Base-by-base conservation (phyloP, 2,329 filamentous ascomycete genomes). In the Tympanopsis confertula region DNA sequence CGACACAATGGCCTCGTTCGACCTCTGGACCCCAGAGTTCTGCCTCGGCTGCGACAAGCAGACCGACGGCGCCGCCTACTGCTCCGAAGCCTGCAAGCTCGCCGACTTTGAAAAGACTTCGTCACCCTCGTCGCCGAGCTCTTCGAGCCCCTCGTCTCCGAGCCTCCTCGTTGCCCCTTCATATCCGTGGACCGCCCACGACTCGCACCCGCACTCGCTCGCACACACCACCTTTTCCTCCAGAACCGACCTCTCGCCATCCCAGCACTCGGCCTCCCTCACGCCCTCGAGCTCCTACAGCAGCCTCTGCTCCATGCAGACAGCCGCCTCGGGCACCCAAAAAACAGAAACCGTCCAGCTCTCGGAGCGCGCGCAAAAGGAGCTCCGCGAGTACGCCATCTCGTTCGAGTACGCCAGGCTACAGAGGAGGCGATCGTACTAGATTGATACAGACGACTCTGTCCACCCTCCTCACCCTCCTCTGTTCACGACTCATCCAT, bases 21-120 rank as follows among this genome's bases (percentile, higher is more conserved):
- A 74, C 48, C 61, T 67, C 53, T 94, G 88, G 86, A 84, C 84
- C 51, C 85, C 83, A 59, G 82, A 93, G 62, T 94, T 86, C 74
- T 95, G 88, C 71, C 78, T 95, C 50, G 79, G 83, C 66, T 95
- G 88, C 68, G 88, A 95, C 65, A 82, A 82, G 64, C 85, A 93
- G 63, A 87, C 83, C 42, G 74, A 84, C 46, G 78, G 78, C 40
- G 79, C 79, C 44, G 78, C 84, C 47, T 94, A 94, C 70, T 95
- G 88, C 71, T 94, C 86, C 35, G 87, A 95, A 63, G 76, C 84
- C 20, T 95, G 88, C 71, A 77, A 86, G 46, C 69, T 95, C 33
- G 82, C 85, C 47, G 88, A 94, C 62, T 78, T 89, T 50, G 87
- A 94, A 61, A 79, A 78, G 60, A 78, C 74, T 26, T 70, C 66